Conservation (phyloP, 768 basidiomycete species). For the Clitopilus passeckerianus region DNA sequence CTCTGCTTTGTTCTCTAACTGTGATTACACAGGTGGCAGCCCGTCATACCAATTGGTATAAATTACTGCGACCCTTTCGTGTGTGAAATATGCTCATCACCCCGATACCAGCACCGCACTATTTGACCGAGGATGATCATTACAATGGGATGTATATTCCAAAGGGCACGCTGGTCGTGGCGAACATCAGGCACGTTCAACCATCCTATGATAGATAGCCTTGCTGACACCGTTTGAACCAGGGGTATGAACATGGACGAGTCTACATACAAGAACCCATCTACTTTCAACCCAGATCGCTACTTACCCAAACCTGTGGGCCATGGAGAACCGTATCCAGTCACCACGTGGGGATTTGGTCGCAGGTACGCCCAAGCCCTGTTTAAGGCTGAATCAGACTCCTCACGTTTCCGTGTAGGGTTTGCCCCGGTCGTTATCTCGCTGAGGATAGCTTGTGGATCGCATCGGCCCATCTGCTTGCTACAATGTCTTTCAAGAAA, state of each 20-base stretch:
- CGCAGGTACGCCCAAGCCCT: slow-evolving; percentile 12
- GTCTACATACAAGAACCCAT: slow-evolving; percentile 17
- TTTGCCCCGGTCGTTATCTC: slow-evolving; percentile 38
- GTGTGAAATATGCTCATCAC: slow-evolving; percentile 12
- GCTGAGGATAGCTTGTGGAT: slow-evolving; percentile 35
- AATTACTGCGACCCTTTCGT: background rate
- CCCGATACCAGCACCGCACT: slow-evolving; percentile 20
- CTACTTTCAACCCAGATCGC: slow-evolving; percentile 20
- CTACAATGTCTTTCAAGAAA: slow-evolving; percentile 20
- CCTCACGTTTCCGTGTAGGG: slow-evolving; percentile 3
- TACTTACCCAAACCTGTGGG: slow-evolving; percentile 15
- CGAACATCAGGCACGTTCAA: slow-evolving; percentile 15
- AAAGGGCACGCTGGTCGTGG: slow-evolving; percentile 22
- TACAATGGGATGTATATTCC: slow-evolving; percentile 32
- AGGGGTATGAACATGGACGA: slow-evolving; percentile 22
- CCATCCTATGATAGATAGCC: background rate
- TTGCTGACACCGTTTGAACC: background rate
- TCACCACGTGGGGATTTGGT: slow-evolving; percentile 21
- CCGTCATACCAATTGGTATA: slow-evolving; percentile 3
- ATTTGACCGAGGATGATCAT: slow-evolving; percentile 19
- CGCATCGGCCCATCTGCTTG: slow-evolving; percentile 19
- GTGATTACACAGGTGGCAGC: slow-evolving; percentile 10
- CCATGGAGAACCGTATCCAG: slow-evolving; percentile 18
- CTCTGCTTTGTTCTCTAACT: background rate
- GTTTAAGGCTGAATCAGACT: no score